phyloP scores from a whole-genome alignment of 2,329 filamentous ascomycete genomes.

The Sporothrix phasma region DNA sequence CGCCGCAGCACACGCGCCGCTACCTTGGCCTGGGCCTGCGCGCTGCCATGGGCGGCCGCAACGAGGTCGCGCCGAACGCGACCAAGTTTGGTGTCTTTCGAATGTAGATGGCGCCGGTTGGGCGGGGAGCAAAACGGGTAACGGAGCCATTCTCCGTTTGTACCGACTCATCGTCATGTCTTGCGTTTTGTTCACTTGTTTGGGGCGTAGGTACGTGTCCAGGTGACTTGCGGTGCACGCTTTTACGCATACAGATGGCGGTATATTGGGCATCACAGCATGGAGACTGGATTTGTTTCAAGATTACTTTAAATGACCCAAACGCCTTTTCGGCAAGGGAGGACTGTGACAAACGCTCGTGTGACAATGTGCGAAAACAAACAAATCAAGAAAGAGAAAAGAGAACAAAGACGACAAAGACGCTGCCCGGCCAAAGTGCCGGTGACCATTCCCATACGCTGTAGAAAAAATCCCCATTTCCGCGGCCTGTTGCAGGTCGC shows the following conservation, averaged over 20 bases:
- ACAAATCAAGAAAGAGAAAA: background rate
- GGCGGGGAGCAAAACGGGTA: background rate
- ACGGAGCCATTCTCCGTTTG: background rate
- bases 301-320: background rate
- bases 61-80: constrained; percentile 48
- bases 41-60: constrained; percentile 60
- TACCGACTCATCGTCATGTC: background rate
- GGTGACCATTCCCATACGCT: background rate
- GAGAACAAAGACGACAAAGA: background rate
- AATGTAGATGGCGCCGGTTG: constrained; percentile 63
- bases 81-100: constrained; percentile 73
- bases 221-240: too few relatives aligned
- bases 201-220: background rate
- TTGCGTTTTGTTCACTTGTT: background rate
- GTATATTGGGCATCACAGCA: too few relatives aligned
- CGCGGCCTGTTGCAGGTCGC: background rate
- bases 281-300: too few relatives aligned
- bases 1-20: constrained; percentile 62
- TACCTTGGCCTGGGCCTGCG: constrained; percentile 64
- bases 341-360: background rate
- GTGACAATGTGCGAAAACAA: background rate
- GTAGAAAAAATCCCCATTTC: background rate
- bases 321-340: background rate
- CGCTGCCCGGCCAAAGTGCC: background rate
- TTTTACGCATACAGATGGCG: too few relatives aligned